phyloP scores from a whole-genome alignment of 1,284 basidiomycete genomes.

The Ceratobasidium papillatum region DNA sequence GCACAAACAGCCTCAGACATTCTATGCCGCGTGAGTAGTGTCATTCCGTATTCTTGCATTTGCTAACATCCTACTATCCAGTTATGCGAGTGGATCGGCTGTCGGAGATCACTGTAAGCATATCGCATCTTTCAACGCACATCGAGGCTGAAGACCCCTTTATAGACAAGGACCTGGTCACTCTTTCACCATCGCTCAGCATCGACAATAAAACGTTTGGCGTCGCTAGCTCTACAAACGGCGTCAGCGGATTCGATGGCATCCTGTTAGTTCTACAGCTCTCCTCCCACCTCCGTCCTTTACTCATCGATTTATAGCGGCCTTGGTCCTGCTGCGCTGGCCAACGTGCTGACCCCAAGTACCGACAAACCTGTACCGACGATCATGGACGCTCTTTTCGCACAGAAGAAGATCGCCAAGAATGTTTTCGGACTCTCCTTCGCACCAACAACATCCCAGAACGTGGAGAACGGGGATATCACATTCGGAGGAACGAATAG shows the following conservation, averaged over 20 bases:
- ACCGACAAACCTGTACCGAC: slow-evolving; percentile 22
- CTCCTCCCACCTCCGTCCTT: not conserved
- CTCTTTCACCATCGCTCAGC: slow-evolving; percentile 9
- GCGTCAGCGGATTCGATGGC: slow-evolving; percentile 20
- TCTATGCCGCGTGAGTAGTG: slow-evolving; percentile 13
- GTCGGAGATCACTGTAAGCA: slow-evolving; percentile 20
- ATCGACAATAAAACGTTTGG: slow-evolving; percentile 33
- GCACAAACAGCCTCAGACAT: slow-evolving; percentile 7
- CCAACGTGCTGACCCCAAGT: slow-evolving; percentile 1
- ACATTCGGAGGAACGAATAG: slow-evolving; percentile 21
- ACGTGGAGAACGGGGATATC: not conserved
- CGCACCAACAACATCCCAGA: not conserved
- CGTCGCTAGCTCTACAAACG: slow-evolving; percentile 23
- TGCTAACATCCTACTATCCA: not conserved
- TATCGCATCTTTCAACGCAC: too few relatives aligned
- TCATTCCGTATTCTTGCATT: not conserved
- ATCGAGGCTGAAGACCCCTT: not conserved
- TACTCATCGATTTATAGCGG: not conserved
- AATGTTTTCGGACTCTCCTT: slow-evolving; percentile 34
- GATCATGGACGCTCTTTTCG: slow-evolving; percentile 31
- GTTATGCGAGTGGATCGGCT: slow-evolving; percentile 30
- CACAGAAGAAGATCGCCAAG: slow-evolving; percentile 28
- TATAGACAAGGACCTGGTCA: slow-evolving; percentile 34
- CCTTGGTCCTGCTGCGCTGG: slow-evolving; percentile 5
- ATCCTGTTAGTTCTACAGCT: slow-evolving; percentile 25